Percentiles rank a stretch among this genome's conserved stretches.
Conservation (phyloP, 2,329 filamentous ascomycete species). For the Diaporthe capsici region DNA sequence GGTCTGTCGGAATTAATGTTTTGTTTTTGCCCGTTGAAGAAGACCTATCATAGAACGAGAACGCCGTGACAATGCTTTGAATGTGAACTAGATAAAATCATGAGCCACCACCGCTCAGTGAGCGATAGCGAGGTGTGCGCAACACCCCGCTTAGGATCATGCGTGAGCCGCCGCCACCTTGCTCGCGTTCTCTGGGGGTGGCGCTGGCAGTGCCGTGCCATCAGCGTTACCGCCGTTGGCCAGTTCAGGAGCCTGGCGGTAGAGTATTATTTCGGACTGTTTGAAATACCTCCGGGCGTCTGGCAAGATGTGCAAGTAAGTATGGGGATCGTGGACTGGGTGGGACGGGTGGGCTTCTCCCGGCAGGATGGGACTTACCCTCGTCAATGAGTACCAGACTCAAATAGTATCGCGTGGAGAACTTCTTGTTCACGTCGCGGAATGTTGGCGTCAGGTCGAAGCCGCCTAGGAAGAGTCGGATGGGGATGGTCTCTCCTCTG, state of each 20-base stretch:
- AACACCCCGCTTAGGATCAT: conserved; percentile 55
- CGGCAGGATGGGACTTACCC: conserved; percentile 66
- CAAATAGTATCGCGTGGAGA: conserved; percentile 97
- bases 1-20: conserved; percentile 20
- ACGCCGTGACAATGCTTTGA: conserved; percentile 41
- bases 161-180: conserved; percentile 46
- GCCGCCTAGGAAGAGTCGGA: conserved; percentile 94
- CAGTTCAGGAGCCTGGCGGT: conserved; percentile 80
- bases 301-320: conserved; percentile 52
- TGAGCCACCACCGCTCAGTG: background rate
- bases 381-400: conserved; percentile 96
- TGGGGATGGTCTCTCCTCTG: conserved; percentile 93
- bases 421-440: conserved; percentile 99
- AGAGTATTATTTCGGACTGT: conserved; percentile 98
- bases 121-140: conserved; percentile 37
- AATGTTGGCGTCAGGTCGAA: conserved; percentile 99
- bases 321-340: background rate
- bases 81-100: conserved; percentile 28
- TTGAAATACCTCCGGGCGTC: conserved; percentile 99
- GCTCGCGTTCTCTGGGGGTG: conserved; percentile 55
- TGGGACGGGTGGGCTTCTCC: background rate
- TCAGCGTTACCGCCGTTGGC: conserved; percentile 57
- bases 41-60: conserved; percentile 27
- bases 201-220: conserved; percentile 54
- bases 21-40: conserved; percentile 31